Evolutionary conservation across 495 filamentous ascomycete genomes (phyloP).

Genomic region (Tricharina praecox): DNA sequence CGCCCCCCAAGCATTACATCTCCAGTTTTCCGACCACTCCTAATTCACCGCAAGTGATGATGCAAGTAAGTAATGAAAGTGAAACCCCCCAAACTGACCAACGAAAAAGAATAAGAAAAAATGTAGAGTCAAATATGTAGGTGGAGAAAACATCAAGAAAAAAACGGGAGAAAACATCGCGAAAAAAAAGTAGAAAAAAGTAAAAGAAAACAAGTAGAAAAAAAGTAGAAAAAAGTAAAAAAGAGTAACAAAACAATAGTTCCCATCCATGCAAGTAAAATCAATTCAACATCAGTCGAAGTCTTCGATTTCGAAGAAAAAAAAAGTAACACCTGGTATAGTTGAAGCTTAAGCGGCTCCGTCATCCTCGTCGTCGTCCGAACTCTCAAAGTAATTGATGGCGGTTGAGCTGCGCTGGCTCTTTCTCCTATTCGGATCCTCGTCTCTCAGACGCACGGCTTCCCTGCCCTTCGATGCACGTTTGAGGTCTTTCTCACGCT

Average conservation of each 20-base stretch:
- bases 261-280: neutral
- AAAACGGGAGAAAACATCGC: neutral
- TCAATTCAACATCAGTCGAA: too few relatives aligned
- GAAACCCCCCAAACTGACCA: too few relatives aligned
- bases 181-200: neutral
- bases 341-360: neutral
- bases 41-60: too few relatives aligned
- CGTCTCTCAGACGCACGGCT: neutral
- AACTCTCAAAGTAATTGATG: slow-evolving; percentile 2
- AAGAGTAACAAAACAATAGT: too few relatives aligned
- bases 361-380: slow-evolving; percentile 1
- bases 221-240: neutral
- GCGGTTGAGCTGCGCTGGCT: neutral
- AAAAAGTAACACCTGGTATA: too few relatives aligned
- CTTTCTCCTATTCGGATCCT: neutral
- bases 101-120: too few relatives aligned
- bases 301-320: too few relatives aligned
- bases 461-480: neutral
- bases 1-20: too few relatives aligned
- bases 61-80: too few relatives aligned
- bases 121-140: too few relatives aligned
- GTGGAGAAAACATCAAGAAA: too few relatives aligned
- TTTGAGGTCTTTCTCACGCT: neutral
- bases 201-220: neutral
- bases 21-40: too few relatives aligned